Conservation (phyloP, 192 early-diverging fungal genomes). For the Backusella australiensis region DNA sequence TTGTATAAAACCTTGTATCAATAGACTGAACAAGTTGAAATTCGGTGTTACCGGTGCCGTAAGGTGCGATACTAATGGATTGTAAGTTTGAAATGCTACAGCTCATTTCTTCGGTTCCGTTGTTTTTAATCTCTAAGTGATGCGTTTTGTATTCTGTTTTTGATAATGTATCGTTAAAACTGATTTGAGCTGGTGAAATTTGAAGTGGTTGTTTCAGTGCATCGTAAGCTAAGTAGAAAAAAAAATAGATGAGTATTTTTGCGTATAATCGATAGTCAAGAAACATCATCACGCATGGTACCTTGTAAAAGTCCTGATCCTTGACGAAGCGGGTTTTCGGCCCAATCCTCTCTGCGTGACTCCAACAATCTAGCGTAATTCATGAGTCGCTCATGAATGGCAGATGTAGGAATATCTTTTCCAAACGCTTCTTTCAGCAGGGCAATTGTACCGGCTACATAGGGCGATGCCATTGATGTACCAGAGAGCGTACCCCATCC, state of each 20-base stretch:
- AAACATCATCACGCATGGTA: conserved; percentile 5
- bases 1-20: conserved; percentile 4
- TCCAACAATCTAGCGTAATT: conserved; percentile 25
- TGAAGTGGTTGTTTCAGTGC: conserved; percentile 36
- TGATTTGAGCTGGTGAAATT: conserved; percentile 47
- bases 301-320: conserved; percentile 56
- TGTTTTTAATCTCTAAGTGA: conserved; percentile 43
- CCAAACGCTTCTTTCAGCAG: conserved; percentile 37
- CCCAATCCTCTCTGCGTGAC: neutral
- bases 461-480: conserved; percentile 64
- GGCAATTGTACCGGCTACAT: conserved; percentile 49
- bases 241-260: neutral
- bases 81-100: conserved; percentile 38
- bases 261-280: neutral
- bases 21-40: conserved; percentile 14
- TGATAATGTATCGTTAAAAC: conserved; percentile 50
- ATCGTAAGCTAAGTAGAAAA: conserved; percentile 28
- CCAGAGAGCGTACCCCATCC: conserved; percentile 46
- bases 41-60: conserved; percentile 20
- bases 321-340: conserved; percentile 39
- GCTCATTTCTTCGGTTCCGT: conserved; percentile 33
- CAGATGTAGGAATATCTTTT: conserved; percentile 8
- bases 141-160: conserved; percentile 27
- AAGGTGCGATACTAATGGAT: conserved; percentile 41
- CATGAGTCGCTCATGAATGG: conserved; percentile 34